Evolutionary conservation across 2,329 filamentous ascomycete genomes (phyloP).

Genomic region (Epichloe gansuensis): DNA sequence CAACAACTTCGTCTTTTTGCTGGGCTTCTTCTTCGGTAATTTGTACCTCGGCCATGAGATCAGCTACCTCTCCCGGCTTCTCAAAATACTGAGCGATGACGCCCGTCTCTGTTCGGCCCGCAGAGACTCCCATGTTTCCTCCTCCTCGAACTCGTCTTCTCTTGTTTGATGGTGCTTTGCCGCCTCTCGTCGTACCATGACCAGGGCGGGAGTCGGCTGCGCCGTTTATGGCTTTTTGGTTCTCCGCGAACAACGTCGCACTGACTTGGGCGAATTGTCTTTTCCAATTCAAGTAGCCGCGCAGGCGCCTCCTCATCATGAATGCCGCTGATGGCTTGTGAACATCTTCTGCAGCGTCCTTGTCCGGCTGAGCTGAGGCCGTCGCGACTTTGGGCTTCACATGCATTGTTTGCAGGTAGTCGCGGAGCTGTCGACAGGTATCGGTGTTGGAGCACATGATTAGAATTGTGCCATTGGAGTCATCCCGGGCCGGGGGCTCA

Average conservation of each 20-base stretch:
- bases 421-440: constrained; percentile 76
- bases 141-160: constrained; percentile 74
- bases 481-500: constrained; percentile 61
- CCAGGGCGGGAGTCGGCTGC: constrained; percentile 44
- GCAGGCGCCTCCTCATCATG: constrained; percentile 81
- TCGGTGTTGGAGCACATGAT: constrained; percentile 90
- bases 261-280: constrained; percentile 77
- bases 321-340: constrained; percentile 61
- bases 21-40: constrained; percentile 65
- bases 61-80: constrained; percentile 67
- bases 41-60: constrained; percentile 69
- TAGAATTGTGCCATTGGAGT: constrained; percentile 81
- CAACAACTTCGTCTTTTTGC: constrained; percentile 61
- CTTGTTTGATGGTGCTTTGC: constrained; percentile 64
- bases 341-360: constrained; percentile 37
- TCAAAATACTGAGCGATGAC: constrained; percentile 70
- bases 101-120: constrained; percentile 56
- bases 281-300: constrained; percentile 85
- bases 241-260: constrained; percentile 63
- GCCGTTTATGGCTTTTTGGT: constrained; percentile 65
- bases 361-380: constrained; percentile 11
- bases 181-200: constrained; percentile 38
- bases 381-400: constrained; percentile 43
- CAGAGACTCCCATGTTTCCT: constrained; percentile 42
- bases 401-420: constrained; percentile 87